phyloP scores from a whole-genome alignment of 805 yeast species.

The Lipomyces lipofer region DNA sequence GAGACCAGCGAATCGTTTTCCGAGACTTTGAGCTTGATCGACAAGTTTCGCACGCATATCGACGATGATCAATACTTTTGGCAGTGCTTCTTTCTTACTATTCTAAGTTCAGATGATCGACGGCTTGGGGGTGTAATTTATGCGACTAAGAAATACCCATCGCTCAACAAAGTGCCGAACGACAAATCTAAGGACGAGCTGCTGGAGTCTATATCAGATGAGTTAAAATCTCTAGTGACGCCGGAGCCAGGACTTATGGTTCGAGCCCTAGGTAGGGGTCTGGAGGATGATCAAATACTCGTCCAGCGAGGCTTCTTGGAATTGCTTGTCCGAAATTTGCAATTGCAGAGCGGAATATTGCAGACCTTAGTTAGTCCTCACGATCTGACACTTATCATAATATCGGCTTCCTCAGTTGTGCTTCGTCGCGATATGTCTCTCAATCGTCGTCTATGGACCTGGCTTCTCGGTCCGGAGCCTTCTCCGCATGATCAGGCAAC shows the following conservation, averaged over 20 bases:
- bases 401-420: slow-evolving; percentile 67
- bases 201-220: slow-evolving; percentile 43
- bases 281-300: slow-evolving; percentile 64
- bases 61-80: slow-evolving; percentile 77
- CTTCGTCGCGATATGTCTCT: slow-evolving; percentile 88
- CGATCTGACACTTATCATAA: slow-evolving; percentile 60
- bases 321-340: slow-evolving; percentile 64
- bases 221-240: slow-evolving; percentile 59
- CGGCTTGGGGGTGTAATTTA: slow-evolving; percentile 82
- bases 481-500: slow-evolving; percentile 23
- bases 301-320: slow-evolving; percentile 90
- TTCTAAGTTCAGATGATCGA: slow-evolving; percentile 76
- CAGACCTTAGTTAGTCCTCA: slow-evolving; percentile 48
- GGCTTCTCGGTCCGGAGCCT: slow-evolving; percentile 83
- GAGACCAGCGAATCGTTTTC: slow-evolving; percentile 81
- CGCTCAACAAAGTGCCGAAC: slow-evolving; percentile 45
- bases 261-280: slow-evolving; percentile 70
- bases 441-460: slow-evolving; percentile 89
- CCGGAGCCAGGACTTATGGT: slow-evolving; percentile 81
- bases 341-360: slow-evolving; percentile 61
- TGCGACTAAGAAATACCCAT: slow-evolving; percentile 67
- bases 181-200: slow-evolving; percentile 28
- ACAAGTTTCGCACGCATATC: slow-evolving; percentile 55
- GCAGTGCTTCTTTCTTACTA: slow-evolving; percentile 74
- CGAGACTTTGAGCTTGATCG: slow-evolving; percentile 60